Base-by-base conservation (phyloP, 2,329 filamentous ascomycete genomes). In the Domatiomyces globalis region DNA sequence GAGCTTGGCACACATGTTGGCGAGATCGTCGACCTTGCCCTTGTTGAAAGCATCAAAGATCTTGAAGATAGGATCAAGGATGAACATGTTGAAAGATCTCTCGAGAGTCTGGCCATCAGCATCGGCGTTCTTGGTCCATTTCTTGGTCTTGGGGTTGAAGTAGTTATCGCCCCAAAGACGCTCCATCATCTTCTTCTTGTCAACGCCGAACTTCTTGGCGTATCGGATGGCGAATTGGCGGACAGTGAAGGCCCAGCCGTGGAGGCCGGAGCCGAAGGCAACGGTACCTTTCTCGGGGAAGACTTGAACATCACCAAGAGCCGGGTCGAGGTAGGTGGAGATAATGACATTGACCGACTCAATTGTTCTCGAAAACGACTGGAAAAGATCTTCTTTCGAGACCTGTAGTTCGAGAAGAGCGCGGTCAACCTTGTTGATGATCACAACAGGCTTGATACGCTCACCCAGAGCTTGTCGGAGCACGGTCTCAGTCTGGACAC, bases 341-440 rank as follows among this genome's bases (percentile, higher is more conserved):
- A 98, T 96, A 73, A 96, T 87, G 78, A 98, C 92, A 81, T 98
- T 98, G 72, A 98, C 92, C 68, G 90, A 96, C 84, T 98, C 92
- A 68, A 98, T 89, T 72, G 92, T 95, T 84, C 90, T 86, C 60
- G 87, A 89, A 85, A 98, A 98, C 71, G 90, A 95, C 80, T 96
- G 90, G 84, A 95, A 98, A 63, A 98, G 78, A 70, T 98, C 92
- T 78, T 98, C 92, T 84, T 96, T 95, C 75, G 81, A 84, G 69
- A 95, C 84, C 79, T 98, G 92, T 60, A 98, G 83, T 78, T 98
- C 92, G 71, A 98, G 88, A 69, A 98, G 87, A 75, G 92, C 89
- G 77, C 92, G 90, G 72, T 98, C 92, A 74, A 98, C 92, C 85
- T 98, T 98, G 88, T 98, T 98, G 83, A 98, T 95, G 75, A 95